Percentiles rank a stretch among this genome's conserved stretches.
phyloP scores from a whole-genome alignment of 495 filamentous ascomycete genomes.

The Aspergillus nanangensis region DNA sequence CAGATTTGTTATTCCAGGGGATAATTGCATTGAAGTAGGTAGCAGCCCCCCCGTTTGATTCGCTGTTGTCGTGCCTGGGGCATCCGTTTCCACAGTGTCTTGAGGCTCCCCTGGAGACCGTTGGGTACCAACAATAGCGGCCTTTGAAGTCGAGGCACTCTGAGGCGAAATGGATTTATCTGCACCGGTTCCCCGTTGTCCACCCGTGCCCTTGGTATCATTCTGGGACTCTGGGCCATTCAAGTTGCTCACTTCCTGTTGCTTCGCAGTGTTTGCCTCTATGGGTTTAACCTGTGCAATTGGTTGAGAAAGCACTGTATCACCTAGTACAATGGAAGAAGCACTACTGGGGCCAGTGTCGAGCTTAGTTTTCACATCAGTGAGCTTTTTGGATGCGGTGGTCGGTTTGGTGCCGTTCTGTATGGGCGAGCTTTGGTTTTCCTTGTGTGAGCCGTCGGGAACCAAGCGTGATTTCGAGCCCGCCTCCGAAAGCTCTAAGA shows the following conservation, averaged over 20 bases:
- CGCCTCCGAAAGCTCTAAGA: slow-evolving; percentile 13
- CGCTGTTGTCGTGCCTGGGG: background rate
- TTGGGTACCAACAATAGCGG: background rate
- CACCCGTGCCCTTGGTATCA: slow-evolving; percentile 5
- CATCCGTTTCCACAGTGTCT: background rate
- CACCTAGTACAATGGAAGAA: too few relatives aligned
- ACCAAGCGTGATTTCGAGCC: background rate
- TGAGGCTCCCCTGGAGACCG: background rate
- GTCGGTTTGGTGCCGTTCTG: background rate
- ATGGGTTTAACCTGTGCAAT: too few relatives aligned
- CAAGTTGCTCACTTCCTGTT: slow-evolving; percentile 1
- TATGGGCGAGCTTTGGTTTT: background rate
- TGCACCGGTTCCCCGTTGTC: slow-evolving; percentile 6
- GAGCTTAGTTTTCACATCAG: background rate
- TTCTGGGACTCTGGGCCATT: slow-evolving; percentile 9
- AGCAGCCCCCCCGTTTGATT: too few relatives aligned
- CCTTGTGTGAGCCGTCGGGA: background rate
- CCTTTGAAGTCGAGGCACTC: background rate
- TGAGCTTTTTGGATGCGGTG: background rate
- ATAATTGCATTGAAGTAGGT: too few relatives aligned
- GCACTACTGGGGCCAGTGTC: too few relatives aligned
- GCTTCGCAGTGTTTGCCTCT: background rate
- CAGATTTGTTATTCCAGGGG: too few relatives aligned
- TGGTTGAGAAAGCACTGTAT: background rate
- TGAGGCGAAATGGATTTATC: background rate